A percentile compares a stretch with the other conserved stretches of the same genome.
These are phyloP conservation scores for Ceratobasidium sp. DNA, from an alignment of 1,284 basidiomycete genomes.

Conservation along the genomic window DNA sequence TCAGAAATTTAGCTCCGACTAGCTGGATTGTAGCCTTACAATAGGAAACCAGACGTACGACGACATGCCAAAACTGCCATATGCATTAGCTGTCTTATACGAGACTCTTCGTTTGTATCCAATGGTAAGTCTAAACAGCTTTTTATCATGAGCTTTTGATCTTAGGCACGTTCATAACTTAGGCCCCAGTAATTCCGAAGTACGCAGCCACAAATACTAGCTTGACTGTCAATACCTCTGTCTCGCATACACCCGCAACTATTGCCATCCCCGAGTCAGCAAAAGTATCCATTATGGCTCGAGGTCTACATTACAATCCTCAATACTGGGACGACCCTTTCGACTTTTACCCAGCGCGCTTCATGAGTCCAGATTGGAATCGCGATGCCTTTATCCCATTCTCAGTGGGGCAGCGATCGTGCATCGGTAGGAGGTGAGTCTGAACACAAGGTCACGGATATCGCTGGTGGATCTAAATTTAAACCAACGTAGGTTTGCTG, in stretches of 20 bases:
- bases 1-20: constrained; percentile 63
- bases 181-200: constrained; percentile 68
- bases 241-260: constrained; percentile 60
- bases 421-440: constrained; percentile 23
- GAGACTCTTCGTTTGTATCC: constrained; percentile 75
- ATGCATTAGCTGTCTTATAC: constrained; percentile 67
- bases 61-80: constrained; percentile 65
- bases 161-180: not conserved
- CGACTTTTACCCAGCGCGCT: constrained; percentile 67
- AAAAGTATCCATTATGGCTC: constrained; percentile 60
- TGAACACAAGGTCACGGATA: not conserved
- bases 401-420: constrained; percentile 60
- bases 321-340: constrained; percentile 68
- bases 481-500: constrained; percentile 22
- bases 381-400: constrained; percentile 70
- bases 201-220: constrained; percentile 64
- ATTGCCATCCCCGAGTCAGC: constrained; percentile 62
- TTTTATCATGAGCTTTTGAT: constrained; percentile 21
- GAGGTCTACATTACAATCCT: constrained; percentile 67
- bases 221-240: constrained; percentile 55
- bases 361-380: constrained; percentile 63
- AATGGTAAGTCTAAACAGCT: constrained; percentile 61
- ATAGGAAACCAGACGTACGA: constrained; percentile 63
- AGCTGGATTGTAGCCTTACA: not conserved
- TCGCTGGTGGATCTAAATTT: not conserved